phyloP scores from a whole-genome alignment of 164 flowering plant genomes.

The Annona cherimola region DNA sequence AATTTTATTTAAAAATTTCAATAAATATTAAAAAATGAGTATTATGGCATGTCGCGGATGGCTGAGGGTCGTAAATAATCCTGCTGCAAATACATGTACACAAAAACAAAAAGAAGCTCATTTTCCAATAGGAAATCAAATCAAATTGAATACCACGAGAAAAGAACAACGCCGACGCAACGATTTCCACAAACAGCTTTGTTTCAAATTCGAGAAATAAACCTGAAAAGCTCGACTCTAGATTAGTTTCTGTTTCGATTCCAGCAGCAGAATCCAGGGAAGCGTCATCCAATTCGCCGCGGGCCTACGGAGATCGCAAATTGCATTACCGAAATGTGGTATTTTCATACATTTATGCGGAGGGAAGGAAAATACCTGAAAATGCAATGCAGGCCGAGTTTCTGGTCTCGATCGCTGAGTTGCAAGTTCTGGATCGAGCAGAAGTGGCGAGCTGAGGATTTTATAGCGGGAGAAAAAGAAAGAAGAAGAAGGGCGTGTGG shows the following conservation, averaged over 20 bases:
- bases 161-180: too few species aligned
- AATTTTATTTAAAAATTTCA: too few species aligned
- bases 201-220: neutral
- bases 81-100: too few species aligned
- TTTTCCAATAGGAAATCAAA: too few species aligned
- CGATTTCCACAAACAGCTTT: too few species aligned
- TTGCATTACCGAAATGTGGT: neutral
- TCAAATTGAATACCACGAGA: too few species aligned
- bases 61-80: too few species aligned
- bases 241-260: neutral
- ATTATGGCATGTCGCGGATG: too few species aligned
- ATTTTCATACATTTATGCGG: neutral
- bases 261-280: neutral
- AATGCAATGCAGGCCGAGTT: neutral
- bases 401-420: neutral
- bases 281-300: neutral
- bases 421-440: neutral
- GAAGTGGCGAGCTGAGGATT: neutral
- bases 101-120: too few species aligned
- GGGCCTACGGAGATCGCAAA: neutral
- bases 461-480: too few species aligned
- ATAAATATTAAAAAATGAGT: too few species aligned
- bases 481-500: constrained; percentile 6
- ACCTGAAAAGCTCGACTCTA: neutral
- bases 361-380: constrained; percentile 3